Percentiles rank a stretch among this genome's conserved stretches.
Evolutionary conservation across 2,329 filamentous ascomycete species (phyloP).

Genomic region (Cytospora leucostoma): DNA sequence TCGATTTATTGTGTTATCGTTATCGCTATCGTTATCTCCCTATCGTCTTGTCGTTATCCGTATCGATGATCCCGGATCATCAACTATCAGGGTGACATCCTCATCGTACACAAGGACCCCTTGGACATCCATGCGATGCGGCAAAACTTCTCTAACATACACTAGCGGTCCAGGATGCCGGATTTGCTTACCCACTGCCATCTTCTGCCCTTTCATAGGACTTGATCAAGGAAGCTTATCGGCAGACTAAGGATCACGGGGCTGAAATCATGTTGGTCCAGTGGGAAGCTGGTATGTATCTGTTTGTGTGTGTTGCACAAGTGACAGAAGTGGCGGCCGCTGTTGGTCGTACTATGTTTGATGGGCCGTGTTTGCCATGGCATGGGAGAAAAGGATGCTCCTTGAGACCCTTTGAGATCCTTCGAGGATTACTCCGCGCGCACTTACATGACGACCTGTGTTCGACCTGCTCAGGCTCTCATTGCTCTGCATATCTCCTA

Average conservation of each 20-base stretch:
- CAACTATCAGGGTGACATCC: not conserved
- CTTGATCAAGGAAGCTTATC: not conserved
- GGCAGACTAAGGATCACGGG: not conserved
- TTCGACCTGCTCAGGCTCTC: not conserved
- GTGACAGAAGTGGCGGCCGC: conserved; percentile 17
- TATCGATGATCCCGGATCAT: too few relatives aligned
- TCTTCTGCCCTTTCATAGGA: not conserved
- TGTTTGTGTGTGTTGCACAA: conserved; percentile 1
- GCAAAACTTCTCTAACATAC: not conserved
- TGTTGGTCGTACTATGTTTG: not conserved
- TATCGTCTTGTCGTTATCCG: not conserved
- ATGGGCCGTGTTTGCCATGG: not conserved
- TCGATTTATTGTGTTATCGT: not conserved
- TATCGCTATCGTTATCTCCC: too few relatives aligned
- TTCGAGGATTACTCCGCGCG: not conserved
- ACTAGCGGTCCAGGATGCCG: not conserved
- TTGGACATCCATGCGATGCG: not conserved
- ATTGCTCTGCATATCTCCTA: conserved; percentile 1
- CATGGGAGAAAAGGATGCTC: not conserved
- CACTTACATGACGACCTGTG: not conserved
- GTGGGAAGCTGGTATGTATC: not conserved
- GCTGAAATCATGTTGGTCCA: not conserved
- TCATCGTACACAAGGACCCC: not conserved
- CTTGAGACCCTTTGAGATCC: not conserved
- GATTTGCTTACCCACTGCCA: not conserved